Evolutionary conservation across 1,284 basidiomycete species (phyloP).

Genomic region (Apiotrichum akiyoshidainum): DNA sequence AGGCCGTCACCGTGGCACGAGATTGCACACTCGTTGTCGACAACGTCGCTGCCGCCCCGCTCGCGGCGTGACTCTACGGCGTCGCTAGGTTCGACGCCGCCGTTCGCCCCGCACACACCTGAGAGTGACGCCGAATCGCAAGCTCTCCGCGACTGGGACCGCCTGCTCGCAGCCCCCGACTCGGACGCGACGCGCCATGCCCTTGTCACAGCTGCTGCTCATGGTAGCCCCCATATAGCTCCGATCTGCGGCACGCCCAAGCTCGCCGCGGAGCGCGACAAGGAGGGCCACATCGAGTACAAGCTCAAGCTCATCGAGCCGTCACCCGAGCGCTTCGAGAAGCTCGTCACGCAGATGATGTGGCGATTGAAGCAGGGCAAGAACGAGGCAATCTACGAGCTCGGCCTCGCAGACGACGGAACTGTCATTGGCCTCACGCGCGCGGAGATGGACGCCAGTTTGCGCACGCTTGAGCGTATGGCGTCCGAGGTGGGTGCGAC

Average conservation of each 20-base stretch:
- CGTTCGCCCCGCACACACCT: slow-evolving; percentile 2
- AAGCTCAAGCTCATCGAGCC: slow-evolving; percentile 51
- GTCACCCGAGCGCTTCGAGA: slow-evolving; percentile 50
- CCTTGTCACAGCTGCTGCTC: slow-evolving; percentile 30
- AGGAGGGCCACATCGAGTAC: slow-evolving; percentile 52
- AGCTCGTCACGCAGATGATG: slow-evolving; percentile 85
- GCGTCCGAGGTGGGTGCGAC: slow-evolving; percentile 85
- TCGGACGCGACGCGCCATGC: slow-evolving; percentile 34
- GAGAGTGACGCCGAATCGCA: slow-evolving; percentile 12
- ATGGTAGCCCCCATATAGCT: slow-evolving; percentile 11
- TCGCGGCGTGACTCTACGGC: slow-evolving; percentile 15
- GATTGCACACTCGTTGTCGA: slow-evolving; percentile 40
- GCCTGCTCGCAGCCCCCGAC: slow-evolving; percentile 28
- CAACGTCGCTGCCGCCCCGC: slow-evolving; percentile 28
- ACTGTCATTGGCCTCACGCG: slow-evolving; percentile 74
- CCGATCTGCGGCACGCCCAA: slow-evolving; percentile 26
- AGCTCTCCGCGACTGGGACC: slow-evolving; percentile 44
- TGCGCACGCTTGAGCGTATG: slow-evolving; percentile 85
- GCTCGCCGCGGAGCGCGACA: slow-evolving; percentile 48
- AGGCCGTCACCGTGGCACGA: slow-evolving; percentile 48
- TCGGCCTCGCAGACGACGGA: slow-evolving; percentile 80
- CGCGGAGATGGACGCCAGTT: slow-evolving; percentile 69
- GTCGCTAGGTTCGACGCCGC: slow-evolving; percentile 4
- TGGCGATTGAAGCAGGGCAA: slow-evolving; percentile 89
- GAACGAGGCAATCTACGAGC: slow-evolving; percentile 87